Base-by-base conservation (phyloP, 2,329 filamentous ascomycete species). In the Fusarium bactridioides region DNA sequence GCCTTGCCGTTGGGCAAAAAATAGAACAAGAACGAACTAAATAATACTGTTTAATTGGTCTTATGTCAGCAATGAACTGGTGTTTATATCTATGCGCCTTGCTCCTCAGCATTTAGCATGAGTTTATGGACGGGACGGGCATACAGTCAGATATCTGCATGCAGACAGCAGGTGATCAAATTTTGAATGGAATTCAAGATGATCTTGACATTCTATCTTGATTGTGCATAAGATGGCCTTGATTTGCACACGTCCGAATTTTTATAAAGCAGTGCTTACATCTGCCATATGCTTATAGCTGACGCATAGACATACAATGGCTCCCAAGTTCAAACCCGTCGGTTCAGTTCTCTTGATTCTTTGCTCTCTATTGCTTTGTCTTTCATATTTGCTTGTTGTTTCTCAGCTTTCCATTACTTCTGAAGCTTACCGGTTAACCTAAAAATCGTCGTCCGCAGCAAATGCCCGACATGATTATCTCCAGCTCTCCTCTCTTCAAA, bases 401-500 rank as follows among this genome's bases (percentile, higher is more conserved):
- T 18, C 13, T 45, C 15, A 10, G 23, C 21, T 50, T 35, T 10
- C 23, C 18, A 37, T 27, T 16, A 15, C 31, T 33, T 15, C 31
- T 33, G 31, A 33, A 33, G 31, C 31, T 33, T 33, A 33, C 31
- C 31, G 3, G 31, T 33, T 15, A 33, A 10, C 12, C 25, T 18
- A 41, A 23, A 16, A n/a, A 31, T 31, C 45, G 10, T 48, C 7
- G 10, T 33, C 27, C 47, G 21, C 27, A 33, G 15, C 23, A 54
- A 27, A 51, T 25, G 21, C 10, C 10, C 51, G 62, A 18, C 40
- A 79, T 79, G 77, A 77, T 69, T 38, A 47, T 79, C 47, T 61
- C 73, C 48, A 47, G 77, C 54, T 78, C 75, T 15, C 27, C 56
- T 7, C 69, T 79, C 9, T 79, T 79, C 69, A 79, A 77, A 58